Evolutionary conservation across 371 early-diverging fungal species (phyloP), one percentile per base, ranked within the genome.

Genomic region (Rhizopus arrhizus): DNA sequence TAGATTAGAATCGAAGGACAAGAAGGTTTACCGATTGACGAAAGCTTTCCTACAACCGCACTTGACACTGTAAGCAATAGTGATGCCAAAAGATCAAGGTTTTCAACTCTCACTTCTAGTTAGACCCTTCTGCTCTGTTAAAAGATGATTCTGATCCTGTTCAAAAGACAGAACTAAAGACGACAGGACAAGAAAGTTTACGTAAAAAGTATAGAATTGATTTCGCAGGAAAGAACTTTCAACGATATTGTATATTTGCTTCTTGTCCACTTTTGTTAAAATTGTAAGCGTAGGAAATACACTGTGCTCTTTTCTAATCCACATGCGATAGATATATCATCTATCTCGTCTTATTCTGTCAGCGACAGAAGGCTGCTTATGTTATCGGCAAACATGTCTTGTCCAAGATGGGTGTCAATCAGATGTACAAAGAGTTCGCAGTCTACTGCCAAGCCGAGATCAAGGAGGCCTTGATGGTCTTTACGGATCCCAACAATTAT

Each of bases 371-470:
- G 43, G 84, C 83, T 10, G 69, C 79, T 1, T 71, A 75, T 52
- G 43, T 81, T 7, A 73, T 86, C 13, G 80, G 84, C 5, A 58
- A 73, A 33, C 66, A 80, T 34, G 74, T 86, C 5, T 66, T 86
- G 63, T 58, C 73, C 13, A 79, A 78, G 2, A 72, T 82, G 68
- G 89, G 89, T 0, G 79, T 90, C 12, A 62, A 75, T 0, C 82
- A 80, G 6, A 76, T 89, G 69, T 86, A 90, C 64, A 77, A 80
- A 45, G 76, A 76, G 55, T 82, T 88, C 45, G 57, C 85, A 2
- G 69, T 73, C 33, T 75, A 81, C 50, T 84, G 86, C 64, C 74
- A 81, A 60, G 59, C 65, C 0, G 86, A 86, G 51, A 74, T 87
- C 22, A 64, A 66, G 0, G 70, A 78, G 9, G 80, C 84, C 2